Evolutionary conservation across 306 rosid species (phyloP).

Genomic region (Citrullus mucosospermus): DNA sequence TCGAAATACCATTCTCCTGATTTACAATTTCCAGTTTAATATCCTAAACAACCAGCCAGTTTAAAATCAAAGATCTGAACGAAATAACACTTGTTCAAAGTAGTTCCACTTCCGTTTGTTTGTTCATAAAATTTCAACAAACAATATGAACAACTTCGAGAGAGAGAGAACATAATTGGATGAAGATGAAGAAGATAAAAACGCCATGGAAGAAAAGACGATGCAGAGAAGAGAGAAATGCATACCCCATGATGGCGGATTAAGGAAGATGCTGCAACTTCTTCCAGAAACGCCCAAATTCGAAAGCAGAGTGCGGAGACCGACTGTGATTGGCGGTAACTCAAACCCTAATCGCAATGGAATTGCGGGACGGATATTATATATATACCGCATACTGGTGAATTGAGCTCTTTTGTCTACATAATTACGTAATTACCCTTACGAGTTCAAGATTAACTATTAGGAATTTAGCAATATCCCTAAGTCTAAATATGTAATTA

Average conservation of each 20-base stretch:
- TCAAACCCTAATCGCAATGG: background rate
- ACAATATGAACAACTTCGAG: background rate
- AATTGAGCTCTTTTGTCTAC: background rate
- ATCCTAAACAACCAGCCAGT: background rate
- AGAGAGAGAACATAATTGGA: background rate
- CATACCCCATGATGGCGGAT: conserved; percentile 15
- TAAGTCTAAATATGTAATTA: no score
- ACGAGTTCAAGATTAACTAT: background rate
- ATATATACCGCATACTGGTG: background rate
- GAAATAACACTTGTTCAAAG: background rate
- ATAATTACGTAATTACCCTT: background rate
- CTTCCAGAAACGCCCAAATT: background rate
- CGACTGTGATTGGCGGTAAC: background rate
- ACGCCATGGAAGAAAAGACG: background rate
- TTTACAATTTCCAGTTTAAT: background rate
- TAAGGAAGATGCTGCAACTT: background rate
- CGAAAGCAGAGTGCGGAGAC: background rate
- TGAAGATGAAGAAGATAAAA: background rate
- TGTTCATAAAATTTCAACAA: background rate
- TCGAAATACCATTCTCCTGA: background rate
- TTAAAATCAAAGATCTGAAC: background rate
- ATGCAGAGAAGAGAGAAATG: background rate
- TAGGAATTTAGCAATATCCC: no score
- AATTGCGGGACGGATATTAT: background rate
- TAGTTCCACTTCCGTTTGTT: background rate